Percentiles rank a stretch among this genome's conserved stretches.
Conservation (phyloP, 179 eudicot species). For the Actinidia polygama region DNA sequence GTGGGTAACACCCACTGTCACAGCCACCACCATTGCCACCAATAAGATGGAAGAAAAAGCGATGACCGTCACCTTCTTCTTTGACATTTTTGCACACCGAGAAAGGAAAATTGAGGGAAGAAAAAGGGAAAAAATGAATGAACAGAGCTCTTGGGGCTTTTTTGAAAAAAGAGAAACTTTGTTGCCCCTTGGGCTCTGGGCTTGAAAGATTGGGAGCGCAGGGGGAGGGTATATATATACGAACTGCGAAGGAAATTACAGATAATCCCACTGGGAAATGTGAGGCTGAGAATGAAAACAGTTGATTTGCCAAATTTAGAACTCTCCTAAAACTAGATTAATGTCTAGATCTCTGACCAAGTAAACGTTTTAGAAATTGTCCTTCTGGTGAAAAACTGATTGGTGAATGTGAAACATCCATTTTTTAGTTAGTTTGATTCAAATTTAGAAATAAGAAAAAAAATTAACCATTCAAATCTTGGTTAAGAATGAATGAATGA, state of each 20-base stretch:
- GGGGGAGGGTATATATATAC: neutral
- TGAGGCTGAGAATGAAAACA: neutral
- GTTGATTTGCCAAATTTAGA: slow-evolving; percentile 12
- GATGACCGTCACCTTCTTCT: slow-evolving; percentile 30
- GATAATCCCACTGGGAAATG: neutral
- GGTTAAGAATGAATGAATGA: too few species aligned
- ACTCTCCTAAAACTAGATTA: neutral
- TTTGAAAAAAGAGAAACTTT: neutral
- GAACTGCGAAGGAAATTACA: neutral
- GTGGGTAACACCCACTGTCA: slow-evolving; percentile 10
- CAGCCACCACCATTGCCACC: slow-evolving; percentile 34
- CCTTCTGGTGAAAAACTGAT: neutral
- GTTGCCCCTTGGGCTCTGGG: slow-evolving; percentile 20
- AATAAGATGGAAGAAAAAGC: slow-evolving; percentile 35
- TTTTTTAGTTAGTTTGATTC: neutral
- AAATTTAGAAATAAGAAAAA: too few species aligned
- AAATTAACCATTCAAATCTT: too few species aligned
- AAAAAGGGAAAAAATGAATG: neutral
- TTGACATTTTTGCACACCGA: neutral
- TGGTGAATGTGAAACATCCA: neutral
- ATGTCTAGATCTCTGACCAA: slow-evolving; percentile 24
- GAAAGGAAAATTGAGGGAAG: neutral
- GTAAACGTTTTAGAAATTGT: too few species aligned
- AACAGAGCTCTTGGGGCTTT: slow-evolving; percentile 6
- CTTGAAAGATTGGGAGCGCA: neutral